Evolutionary conservation across 257 asterid species (phyloP).

Genomic region (Plantago elongata): DNA sequence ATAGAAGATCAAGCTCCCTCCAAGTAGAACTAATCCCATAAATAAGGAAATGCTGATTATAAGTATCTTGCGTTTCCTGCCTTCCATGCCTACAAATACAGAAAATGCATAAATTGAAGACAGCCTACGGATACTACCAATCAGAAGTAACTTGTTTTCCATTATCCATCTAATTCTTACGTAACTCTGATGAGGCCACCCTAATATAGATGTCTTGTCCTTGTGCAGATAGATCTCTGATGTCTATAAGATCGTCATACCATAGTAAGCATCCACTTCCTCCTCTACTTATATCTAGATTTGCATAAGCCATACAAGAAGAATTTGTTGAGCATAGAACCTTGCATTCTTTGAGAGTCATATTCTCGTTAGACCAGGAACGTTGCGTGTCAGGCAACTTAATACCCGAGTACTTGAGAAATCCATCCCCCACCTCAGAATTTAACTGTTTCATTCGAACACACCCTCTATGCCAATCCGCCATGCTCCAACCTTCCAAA

Average conservation of each 20-base stretch:
- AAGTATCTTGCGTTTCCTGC: constrained; percentile 6
- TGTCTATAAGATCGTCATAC: constrained; percentile 20
- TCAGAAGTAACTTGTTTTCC: no score
- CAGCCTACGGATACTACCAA: no score
- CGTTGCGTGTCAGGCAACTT: constrained; percentile 25
- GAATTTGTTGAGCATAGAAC: constrained; percentile 19
- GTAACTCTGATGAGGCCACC: constrained; percentile 23
- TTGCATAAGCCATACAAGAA: constrained; percentile 26
- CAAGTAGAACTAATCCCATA: constrained; percentile 10
- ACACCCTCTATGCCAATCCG: constrained; percentile 19
- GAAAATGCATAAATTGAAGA: no score
- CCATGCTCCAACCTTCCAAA: constrained; percentile 16
- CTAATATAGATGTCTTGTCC: constrained; percentile 25
- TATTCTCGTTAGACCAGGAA: constrained; percentile 15
- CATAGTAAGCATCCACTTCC: constrained; percentile 21
- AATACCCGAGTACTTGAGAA: constrained; percentile 17
- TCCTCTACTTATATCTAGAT: constrained; percentile 14
- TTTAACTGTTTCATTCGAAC: constrained; percentile 15
- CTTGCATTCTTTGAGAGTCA: constrained; percentile 19
- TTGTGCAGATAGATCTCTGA: constrained; percentile 15
- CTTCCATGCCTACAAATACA: constrained; percentile 3
- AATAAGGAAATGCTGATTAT: not conserved
- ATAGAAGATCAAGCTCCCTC: constrained; percentile 7
- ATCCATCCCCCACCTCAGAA: constrained; percentile 14
- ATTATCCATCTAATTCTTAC: constrained; percentile 1